Evolutionary conservation across 2,329 filamentous ascomycete genomes (phyloP).

Genomic region (Curvularia spicifera): DNA sequence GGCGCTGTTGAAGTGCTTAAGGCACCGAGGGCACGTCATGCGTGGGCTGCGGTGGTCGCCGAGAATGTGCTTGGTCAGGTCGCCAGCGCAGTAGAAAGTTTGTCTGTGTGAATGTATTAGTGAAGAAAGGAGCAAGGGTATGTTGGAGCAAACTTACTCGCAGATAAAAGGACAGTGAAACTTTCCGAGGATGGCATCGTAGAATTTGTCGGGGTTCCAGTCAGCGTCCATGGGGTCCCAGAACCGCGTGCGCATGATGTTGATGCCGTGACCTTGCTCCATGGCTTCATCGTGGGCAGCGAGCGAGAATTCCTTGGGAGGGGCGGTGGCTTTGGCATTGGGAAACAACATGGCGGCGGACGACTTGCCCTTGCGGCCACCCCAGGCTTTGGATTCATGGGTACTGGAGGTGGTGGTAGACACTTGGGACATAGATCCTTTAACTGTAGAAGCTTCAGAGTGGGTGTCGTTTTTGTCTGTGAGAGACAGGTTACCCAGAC

Average conservation of each 20-base stretch:
- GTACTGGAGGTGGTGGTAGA: conserved; percentile 8
- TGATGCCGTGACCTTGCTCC: conserved; percentile 40
- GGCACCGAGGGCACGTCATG: conserved; percentile 50
- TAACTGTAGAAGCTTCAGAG: conserved; percentile 16
- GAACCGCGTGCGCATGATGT: conserved; percentile 51
- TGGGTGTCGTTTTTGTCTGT: conserved; percentile 2
- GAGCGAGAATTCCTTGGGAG: conserved; percentile 40
- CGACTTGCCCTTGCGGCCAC: conserved; percentile 26
- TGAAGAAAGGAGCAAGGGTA: too few relatives aligned
- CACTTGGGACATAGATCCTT: conserved; percentile 5
- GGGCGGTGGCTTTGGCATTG: conserved; percentile 40
- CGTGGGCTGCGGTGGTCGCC: conserved; percentile 43
- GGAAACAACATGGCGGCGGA: conserved; percentile 46
- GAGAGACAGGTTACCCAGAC: conserved; percentile 27
- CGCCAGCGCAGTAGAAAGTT: conserved; percentile 30
- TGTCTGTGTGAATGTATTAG: conserved; percentile 22
- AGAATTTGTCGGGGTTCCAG: conserved; percentile 60
- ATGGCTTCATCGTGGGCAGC: conserved; percentile 35
- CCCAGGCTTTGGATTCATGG: conserved; percentile 33
- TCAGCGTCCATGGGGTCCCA: conserved; percentile 58
- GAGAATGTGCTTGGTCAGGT: conserved; percentile 49
- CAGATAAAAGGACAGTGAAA: conserved; percentile 65
- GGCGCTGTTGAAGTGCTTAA: conserved; percentile 50
- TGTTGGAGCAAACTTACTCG: conserved; percentile 48
- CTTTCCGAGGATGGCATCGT: conserved; percentile 49